Conservation (phyloP, 495 filamentous ascomycete genomes). For the Tuber umbilicatum region DNA sequence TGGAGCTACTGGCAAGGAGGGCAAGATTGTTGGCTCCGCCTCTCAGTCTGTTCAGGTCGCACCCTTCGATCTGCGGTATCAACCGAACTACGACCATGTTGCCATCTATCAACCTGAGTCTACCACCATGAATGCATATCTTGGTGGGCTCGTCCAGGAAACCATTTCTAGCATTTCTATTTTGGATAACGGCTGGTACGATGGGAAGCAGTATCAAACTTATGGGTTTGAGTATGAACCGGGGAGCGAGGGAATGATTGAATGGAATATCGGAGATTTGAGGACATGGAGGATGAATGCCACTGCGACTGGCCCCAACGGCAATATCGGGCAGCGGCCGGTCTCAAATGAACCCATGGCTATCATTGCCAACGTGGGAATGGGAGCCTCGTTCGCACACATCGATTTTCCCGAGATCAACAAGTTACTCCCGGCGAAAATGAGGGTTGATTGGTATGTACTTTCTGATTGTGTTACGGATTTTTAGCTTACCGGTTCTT, state of each 20-base stretch:
- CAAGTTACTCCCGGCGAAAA: constrained; percentile 59
- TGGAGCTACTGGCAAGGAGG: constrained; percentile 47
- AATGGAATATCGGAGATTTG: constrained; percentile 62
- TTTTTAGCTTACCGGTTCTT: not conserved
- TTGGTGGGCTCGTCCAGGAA: constrained; percentile 65
- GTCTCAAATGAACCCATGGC: constrained; percentile 67
- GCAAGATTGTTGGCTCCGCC: constrained; percentile 51
- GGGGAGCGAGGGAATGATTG: constrained; percentile 55
- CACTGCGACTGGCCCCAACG: constrained; percentile 61
- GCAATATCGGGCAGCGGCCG: constrained; percentile 63
- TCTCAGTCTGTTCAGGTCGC: constrained; percentile 70
- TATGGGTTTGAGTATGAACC: constrained; percentile 71
- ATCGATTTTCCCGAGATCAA: constrained; percentile 53
- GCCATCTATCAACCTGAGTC: constrained; percentile 57
- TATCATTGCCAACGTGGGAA: constrained; percentile 66
- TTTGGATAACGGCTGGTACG: constrained; percentile 71
- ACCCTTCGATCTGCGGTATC: constrained; percentile 71
- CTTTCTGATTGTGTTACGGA: not conserved
- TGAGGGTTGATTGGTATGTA: constrained; percentile 60
- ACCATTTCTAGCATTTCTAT: constrained; percentile 63
- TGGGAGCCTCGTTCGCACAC: constrained; percentile 60
- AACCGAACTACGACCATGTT: constrained; percentile 63
- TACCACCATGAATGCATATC: constrained; percentile 59
- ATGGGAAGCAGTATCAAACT: constrained; percentile 65
- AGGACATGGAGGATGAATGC: constrained; percentile 63